These are phyloP conservation scores for Lactarius vividus DNA, from an alignment of 768 basidiomycete genomes.

Conservation along the genomic window DNA sequence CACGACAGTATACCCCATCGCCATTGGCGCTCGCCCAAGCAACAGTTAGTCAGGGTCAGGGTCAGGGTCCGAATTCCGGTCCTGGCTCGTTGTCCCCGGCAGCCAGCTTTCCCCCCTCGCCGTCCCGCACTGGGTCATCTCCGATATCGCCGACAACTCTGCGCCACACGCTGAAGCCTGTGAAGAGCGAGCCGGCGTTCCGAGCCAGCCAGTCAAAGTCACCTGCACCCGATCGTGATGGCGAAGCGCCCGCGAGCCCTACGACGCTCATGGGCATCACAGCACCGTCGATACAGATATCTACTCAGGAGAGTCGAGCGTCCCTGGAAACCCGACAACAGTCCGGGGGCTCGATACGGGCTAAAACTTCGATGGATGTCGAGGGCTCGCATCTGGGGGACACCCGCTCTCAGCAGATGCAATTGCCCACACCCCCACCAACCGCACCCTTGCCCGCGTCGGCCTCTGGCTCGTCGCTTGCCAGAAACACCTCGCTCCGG, in stretches of 20 bases:
- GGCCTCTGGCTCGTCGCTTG: slow-evolving; percentile 35
- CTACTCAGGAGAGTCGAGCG: slow-evolving; percentile 8
- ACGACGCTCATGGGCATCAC: background rate
- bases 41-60: background rate
- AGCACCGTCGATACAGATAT: slow-evolving; percentile 13
- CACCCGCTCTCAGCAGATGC: slow-evolving; percentile 38
- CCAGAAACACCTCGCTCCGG: slow-evolving; percentile 41
- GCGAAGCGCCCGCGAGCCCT: background rate
- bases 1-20: slow-evolving; percentile 28
- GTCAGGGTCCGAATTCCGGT: background rate
- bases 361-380: slow-evolving; percentile 25
- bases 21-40: slow-evolving; percentile 21
- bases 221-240: slow-evolving; percentile 7
- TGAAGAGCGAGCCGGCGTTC: slow-evolving; percentile 18
- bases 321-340: slow-evolving; percentile 14
- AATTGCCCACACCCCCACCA: slow-evolving; percentile 40
- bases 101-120: background rate
- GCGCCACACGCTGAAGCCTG: slow-evolving; percentile 9
- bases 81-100: background rate
- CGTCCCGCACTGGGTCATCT: background rate
- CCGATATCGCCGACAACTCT: slow-evolving; percentile 11
- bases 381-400: slow-evolving; percentile 38
- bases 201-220: background rate
- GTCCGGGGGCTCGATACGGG: slow-evolving; percentile 21
- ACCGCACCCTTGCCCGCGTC: slow-evolving; percentile 41